These are phyloP conservation scores for Erythrobasidium yunnanense DNA, from an alignment of 768 basidiomycete genomes.

Conservation along the genomic window DNA sequence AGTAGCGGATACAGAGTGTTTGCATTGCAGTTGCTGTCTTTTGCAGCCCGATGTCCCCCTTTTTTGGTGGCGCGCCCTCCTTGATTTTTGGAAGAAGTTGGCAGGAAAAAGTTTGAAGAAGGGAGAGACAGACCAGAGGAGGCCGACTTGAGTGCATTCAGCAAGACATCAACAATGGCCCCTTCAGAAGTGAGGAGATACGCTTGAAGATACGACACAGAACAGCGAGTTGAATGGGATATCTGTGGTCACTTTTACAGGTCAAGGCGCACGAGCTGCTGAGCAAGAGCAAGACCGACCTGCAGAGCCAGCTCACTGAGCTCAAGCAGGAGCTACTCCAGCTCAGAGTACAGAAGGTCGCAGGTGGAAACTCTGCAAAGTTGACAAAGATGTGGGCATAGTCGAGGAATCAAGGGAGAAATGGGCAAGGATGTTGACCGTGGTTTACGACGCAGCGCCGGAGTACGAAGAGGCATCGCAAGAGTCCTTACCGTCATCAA, in stretches of 20 bases:
- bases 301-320: constrained; percentile 82
- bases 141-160: too few relatives aligned
- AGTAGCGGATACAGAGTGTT: too few relatives aligned
- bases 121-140: too few relatives aligned
- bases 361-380: constrained; percentile 87
- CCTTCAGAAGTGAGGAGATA: too few relatives aligned
- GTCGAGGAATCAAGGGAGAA: background rate
- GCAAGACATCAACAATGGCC: too few relatives aligned
- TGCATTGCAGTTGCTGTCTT: too few relatives aligned
- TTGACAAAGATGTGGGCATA: constrained; percentile 82
- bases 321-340: constrained; percentile 88
- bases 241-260: background rate
- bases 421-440: constrained; percentile 8
- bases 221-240: background rate
- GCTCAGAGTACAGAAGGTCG: constrained; percentile 95
- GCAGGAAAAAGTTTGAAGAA: too few relatives aligned
- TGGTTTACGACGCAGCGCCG: constrained; percentile 50
- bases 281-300: constrained; percentile 62
- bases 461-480: constrained; percentile 96
- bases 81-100: too few relatives aligned
- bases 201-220: background rate
- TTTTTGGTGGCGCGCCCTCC: too few relatives aligned
- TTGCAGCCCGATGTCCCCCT: too few relatives aligned
- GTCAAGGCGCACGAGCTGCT: constrained; percentile 22
- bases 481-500: constrained; percentile 97